Base-by-base conservation (phyloP, 495 filamentous ascomycete species). In the Xeromyces bisporus region DNA sequence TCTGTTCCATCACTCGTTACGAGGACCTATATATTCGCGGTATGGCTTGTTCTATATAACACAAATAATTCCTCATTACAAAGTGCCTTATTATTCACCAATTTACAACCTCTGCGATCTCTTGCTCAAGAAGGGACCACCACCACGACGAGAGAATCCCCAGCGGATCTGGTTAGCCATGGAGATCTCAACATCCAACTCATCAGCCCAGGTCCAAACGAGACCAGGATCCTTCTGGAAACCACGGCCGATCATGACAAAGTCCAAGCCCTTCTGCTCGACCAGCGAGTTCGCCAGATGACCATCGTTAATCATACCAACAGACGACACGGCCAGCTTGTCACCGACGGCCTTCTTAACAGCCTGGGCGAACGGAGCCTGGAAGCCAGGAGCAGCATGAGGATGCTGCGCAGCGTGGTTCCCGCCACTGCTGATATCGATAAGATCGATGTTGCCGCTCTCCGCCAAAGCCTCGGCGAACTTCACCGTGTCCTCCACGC, bases 151-250 rank as follows among this genome's bases (percentile, higher is more conserved):
- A 1, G 36, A 18, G 24, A 54, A 56, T 16, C 52, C 71, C 75
- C 73, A 79, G 2, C 68, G 51, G 32, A 79, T 79, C 56, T 82
- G 77, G 31, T 72, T 69, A 1, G 75, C 70, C 39, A 71, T 65
- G 26, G 69, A 50, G 12, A 78, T 71, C 37, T 73, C 58, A 8
- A 73, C 53, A 7, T 62, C 67, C 26, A 82, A 40, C 28, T 82
- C 75, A 39, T 81, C 70, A 0, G 75, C 78, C 57, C 65, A 81
- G 0, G 54, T 42, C 67, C 77, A 79, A 26, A 77, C 74, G 23
- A 81, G 38, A 3, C 68, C 64, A 0, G 77, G 74, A 39, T 80
- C 72, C 54, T 75, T 76, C 47, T 75, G 70, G 48, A 81, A 84
- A 32, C 59, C 60, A 5, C 78, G 51, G 0, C 78, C 78, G 4